Percentiles rank a stretch among this genome's conserved stretches.
Conservation (phyloP, 1,284 basidiomycete species). For the Phlebopus sp. region DNA sequence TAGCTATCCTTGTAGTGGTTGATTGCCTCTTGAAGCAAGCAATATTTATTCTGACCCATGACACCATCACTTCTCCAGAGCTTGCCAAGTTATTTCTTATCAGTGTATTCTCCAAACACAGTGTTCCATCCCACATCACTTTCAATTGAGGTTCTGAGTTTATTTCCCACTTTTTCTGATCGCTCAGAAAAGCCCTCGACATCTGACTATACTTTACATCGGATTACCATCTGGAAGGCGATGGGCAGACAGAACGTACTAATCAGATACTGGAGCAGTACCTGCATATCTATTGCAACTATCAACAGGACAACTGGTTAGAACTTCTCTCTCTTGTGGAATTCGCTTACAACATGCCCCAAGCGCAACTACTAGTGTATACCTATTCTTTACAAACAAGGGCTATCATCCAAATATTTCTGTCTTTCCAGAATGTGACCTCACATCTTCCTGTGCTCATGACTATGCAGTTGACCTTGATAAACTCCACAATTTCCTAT, state of each 20-base stretch:
- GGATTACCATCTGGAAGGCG: too few species aligned
- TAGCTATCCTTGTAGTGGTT: too few species aligned
- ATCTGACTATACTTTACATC: too few species aligned
- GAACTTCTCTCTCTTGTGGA: slow-evolving; percentile 27
- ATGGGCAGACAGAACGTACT: too few species aligned
- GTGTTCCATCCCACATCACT: too few species aligned
- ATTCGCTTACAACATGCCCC: slow-evolving; percentile 5
- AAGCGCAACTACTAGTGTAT: slow-evolving; percentile 13
- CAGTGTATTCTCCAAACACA: too few species aligned
- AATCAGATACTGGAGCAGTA: slow-evolving; percentile 21
- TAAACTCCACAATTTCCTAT: slow-evolving; percentile 1
- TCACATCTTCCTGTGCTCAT: neutral
- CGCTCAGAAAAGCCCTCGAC: slow-evolving; percentile 17
- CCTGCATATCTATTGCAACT: slow-evolving; percentile 31
- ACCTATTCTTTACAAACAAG: slow-evolving; percentile 32
- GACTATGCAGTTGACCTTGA: slow-evolving; percentile 2
- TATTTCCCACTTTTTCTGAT: too few species aligned
- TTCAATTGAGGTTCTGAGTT: too few species aligned
- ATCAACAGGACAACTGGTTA: slow-evolving; percentile 40
- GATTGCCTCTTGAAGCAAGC: too few species aligned
- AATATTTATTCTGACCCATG: too few species aligned
- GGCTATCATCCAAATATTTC: slow-evolving; percentile 23
- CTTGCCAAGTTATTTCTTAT: too few species aligned
- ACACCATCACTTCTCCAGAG: too few species aligned
- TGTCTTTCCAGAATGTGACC: neutral